These are phyloP conservation scores for Eucalyptus shirleyi DNA, from an alignment of 345 rosid genomes.

Conservation along the genomic window DNA sequence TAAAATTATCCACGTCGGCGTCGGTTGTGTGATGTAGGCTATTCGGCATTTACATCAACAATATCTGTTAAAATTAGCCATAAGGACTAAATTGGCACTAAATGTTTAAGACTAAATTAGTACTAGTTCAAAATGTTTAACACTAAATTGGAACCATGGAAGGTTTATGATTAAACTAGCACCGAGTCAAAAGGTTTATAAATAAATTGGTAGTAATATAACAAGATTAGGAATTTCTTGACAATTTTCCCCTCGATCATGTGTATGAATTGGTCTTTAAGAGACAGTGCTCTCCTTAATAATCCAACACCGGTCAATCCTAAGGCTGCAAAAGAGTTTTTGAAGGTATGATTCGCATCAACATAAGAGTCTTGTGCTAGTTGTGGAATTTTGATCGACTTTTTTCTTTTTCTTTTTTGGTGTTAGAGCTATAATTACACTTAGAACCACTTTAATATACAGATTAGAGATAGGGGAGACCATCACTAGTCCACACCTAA, in stretches of 20 bases:
- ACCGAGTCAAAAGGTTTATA: too few relatives aligned
- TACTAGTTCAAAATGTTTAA: too few relatives aligned
- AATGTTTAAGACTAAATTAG: too few relatives aligned
- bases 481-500: neutral
- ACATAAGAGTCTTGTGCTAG: neutral
- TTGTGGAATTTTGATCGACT: too few relatives aligned
- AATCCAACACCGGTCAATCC: neutral
- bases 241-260: neutral
- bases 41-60: too few relatives aligned
- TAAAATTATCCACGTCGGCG: rapidly evolving
- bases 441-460: neutral
- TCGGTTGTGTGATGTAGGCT: rapidly evolving
- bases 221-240: too few relatives aligned
- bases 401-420: too few relatives aligned
- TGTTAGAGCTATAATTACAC: neutral
- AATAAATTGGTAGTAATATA: too few relatives aligned
- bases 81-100: too few relatives aligned
- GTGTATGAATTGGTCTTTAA: neutral
- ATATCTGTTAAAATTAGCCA: too few relatives aligned
- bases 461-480: neutral
- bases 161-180: too few relatives aligned
- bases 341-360: neutral
- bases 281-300: neutral
- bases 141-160: too few relatives aligned
- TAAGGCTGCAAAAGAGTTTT: neutral